Evolutionary conservation across 257 asterid genomes (phyloP).

Genomic region (Forsythia suspensa): DNA sequence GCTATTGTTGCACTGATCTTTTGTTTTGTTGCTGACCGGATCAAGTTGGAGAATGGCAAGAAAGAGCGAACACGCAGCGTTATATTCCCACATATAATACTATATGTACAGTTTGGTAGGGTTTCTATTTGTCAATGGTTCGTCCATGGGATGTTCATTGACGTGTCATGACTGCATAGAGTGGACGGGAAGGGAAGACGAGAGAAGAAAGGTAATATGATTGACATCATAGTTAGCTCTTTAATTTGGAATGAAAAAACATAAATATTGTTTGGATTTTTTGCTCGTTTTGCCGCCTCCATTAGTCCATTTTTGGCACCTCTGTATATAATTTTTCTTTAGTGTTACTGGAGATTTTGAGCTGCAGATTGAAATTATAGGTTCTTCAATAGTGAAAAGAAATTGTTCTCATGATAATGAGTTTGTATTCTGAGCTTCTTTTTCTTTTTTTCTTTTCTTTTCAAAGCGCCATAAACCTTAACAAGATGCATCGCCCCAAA

Average conservation of each 20-base stretch:
- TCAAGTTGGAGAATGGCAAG: background rate
- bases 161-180: background rate
- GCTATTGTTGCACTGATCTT: slow-evolving; percentile 48
- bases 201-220: background rate
- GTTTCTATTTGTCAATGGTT: background rate
- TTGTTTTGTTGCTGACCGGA: background rate
- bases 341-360: background rate
- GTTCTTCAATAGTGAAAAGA: background rate
- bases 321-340: background rate
- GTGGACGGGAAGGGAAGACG: background rate
- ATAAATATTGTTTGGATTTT: background rate
- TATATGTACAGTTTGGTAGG: background rate
- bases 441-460: no score
- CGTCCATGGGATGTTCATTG: background rate
- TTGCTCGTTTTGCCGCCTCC: background rate
- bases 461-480: background rate
- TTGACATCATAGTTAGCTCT: background rate
- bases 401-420: background rate
- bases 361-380: background rate
- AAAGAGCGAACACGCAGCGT: background rate
- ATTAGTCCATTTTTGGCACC: background rate
- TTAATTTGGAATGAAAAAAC: background rate
- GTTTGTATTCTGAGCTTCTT: background rate
- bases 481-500: no score
- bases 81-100: background rate